A percentile compares a stretch with the other conserved stretches of the same genome.
Conservation (phyloP, 768 basidiomycete species). For the Coprinopsis sp. region DNA sequence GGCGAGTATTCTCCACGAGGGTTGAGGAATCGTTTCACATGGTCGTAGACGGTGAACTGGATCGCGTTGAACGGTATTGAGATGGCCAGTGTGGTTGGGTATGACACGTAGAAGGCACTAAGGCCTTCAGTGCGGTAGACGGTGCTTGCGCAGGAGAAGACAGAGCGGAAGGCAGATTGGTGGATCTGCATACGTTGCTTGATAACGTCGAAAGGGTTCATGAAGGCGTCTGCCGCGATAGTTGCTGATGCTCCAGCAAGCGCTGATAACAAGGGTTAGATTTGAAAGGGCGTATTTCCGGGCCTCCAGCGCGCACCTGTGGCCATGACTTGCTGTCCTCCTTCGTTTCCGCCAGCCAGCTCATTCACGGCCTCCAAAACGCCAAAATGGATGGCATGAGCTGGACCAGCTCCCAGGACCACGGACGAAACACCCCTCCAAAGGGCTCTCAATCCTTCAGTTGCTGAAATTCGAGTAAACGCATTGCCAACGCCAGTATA, state of each 20-base stretch:
- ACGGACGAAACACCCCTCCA: conserved; percentile 98
- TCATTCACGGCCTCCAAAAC: conserved; percentile 95
- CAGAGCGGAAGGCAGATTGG: conserved; percentile 86
- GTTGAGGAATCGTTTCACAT: conserved; percentile 82
- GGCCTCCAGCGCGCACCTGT: conserved; percentile 78
- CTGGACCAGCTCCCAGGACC: conserved; percentile 93
- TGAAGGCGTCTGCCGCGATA: conserved; percentile 91
- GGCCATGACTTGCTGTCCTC: conserved; percentile 78
- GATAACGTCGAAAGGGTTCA: conserved; percentile 99
- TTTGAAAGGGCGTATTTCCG: too few relatives aligned
- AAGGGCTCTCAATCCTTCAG: conserved; percentile 84
- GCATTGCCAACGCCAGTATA: conserved; percentile 91
- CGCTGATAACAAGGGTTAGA: conserved; percentile 47
- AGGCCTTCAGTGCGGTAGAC: conserved; percentile 87
- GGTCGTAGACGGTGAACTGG: conserved; percentile 96
- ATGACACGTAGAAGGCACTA: conserved; percentile 93
- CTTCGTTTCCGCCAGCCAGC: conserved; percentile 78
- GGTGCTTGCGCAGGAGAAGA: conserved; percentile 76
- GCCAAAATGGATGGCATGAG: conserved; percentile 97
- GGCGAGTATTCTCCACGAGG: conserved; percentile 87
- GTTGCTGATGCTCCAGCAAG: conserved; percentile 93
- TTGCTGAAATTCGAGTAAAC: conserved; percentile 86
- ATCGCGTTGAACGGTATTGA: conserved; percentile 97
- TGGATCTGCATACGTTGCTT: conserved; percentile 99
- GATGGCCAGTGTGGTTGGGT: conserved; percentile 96